Conservation (phyloP, 345 rosid species). For the Melastoma malabathricum region DNA sequence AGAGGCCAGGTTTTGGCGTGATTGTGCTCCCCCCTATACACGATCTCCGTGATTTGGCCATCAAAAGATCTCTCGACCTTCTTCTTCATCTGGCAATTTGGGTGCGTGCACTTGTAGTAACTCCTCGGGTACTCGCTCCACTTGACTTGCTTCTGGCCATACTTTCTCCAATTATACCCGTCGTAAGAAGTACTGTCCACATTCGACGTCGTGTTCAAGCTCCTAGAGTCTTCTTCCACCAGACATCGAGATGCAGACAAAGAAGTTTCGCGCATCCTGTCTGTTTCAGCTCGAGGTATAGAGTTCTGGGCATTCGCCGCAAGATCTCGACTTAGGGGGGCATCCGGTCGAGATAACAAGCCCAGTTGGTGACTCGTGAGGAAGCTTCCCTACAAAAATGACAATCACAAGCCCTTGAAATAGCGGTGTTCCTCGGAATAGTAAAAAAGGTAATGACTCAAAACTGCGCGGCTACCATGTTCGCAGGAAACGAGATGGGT, state of each 20-base stretch:
- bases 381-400: conserved; percentile 39
- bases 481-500: conserved; percentile 62
- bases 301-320: conserved; percentile 11
- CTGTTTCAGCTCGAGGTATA: conserved; percentile 17
- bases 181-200: conserved; percentile 60
- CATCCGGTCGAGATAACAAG: conserved; percentile 20
- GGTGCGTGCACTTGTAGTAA: conserved; percentile 90
- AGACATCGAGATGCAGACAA: conserved; percentile 16
- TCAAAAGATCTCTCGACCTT: conserved; percentile 85
- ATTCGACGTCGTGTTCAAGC: conserved; percentile 10
- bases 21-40: conserved; percentile 87
- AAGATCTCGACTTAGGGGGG: too few species aligned
- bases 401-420: neutral
- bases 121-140: conserved; percentile 95
- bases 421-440: neutral
- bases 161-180: conserved; percentile 98
- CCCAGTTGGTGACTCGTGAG: conserved; percentile 14
- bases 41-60: conserved; percentile 86
- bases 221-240: conserved; percentile 31
- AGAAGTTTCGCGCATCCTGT: conserved; percentile 18
- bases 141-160: conserved; percentile 97
- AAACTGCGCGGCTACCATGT: conserved; percentile 40
- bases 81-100: conserved; percentile 82
- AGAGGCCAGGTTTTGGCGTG: conserved; percentile 75
- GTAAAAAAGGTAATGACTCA: neutral